Base-by-base conservation (phyloP, 73 alveolate genomes). In the Tetrahymena malaccensis region DNA sequence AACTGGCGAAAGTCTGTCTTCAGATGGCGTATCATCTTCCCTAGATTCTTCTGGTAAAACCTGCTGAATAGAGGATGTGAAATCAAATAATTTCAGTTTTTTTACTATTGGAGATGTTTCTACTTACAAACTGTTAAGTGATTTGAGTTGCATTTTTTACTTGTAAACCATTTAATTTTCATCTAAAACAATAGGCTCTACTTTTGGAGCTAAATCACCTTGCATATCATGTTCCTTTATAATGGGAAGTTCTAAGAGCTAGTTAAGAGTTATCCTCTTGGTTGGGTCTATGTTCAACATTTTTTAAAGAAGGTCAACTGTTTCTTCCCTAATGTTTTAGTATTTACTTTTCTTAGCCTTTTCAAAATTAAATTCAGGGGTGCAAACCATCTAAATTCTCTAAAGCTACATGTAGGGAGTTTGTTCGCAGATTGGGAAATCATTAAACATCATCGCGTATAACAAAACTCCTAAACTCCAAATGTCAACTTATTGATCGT, bases 401-500 rank as follows among this genome's bases (percentile, higher is more conserved):
- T 43, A 21, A 31, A 34, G 93, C 12, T 70, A 70, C 37, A 70
- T 27, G 37, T 10, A 85, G 22, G 35, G 27, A 16, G 43, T 89
- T 93, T 85, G 43, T 94, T 34, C 97, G 25, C 34, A 70, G 94
- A 98, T 97, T 8, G 99, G 99, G 31, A 98, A 98, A 96, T 97
- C 96, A 21, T 99, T 99, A 25, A 99, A 97, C 43, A 98, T 57
- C 84, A 98, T 94, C 94, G 98, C 99, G 97, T 97, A 98, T 95
- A 98, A 84, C 93, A 98, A 96, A 34, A 98, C 99, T 10, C 99
- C 99, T 37, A 98, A 94, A 94, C 98, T 98, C 99, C 99, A 98
- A 37, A 98, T 98, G 95, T 98, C 99, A 15, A 97, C 97, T 40
- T 97, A 93, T 43, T 98, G 94, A 95, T 97, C 98, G 95, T 98